These are phyloP conservation scores for Acorus gramineus DNA, from an alignment of 106 monocot species.

Conservation along the genomic window DNA sequence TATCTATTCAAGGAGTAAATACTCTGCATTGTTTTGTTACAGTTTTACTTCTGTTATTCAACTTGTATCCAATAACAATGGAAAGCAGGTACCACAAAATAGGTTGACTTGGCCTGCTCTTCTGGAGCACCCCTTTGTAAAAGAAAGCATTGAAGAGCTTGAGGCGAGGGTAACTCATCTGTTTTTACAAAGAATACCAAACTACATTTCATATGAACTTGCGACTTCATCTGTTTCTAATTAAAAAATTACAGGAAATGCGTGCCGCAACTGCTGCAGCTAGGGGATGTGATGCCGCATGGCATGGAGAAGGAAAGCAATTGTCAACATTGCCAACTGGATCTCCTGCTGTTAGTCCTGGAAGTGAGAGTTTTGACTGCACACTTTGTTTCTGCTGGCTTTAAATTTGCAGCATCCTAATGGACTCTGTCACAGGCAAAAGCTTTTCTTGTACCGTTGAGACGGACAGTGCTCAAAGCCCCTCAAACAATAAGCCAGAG, in stretches of 20 bases:
- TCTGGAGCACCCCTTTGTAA: conserved; percentile 97
- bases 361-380: conserved; percentile 17
- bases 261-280: conserved; percentile 22
- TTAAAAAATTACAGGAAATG: conserved; percentile 27
- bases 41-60: too few species aligned
- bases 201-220: not conserved
- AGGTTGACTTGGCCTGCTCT: conserved; percentile 86
- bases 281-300: conserved; percentile 30
- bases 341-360: conserved; percentile 17
- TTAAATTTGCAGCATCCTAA: not conserved
- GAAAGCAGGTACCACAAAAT: conserved; percentile 59
- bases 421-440: conserved; percentile 28
- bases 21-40: too few species aligned
- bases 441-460: conserved; percentile 18
- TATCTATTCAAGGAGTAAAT: too few species aligned
- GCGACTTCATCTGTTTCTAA: not conserved
- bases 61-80: not conserved
- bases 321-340: conserved; percentile 6
- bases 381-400: not conserved
- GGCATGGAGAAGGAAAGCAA: conserved; percentile 30
- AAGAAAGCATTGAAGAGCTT: conserved; percentile 48
- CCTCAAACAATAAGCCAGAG: conserved; percentile 2
- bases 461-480: conserved; percentile 13
- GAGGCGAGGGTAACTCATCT: conserved; percentile 35
- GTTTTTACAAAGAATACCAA: not conserved